phyloP scores from a whole-genome alignment of 148 eudicot genomes.

The Chenopodium formosanum region DNA sequence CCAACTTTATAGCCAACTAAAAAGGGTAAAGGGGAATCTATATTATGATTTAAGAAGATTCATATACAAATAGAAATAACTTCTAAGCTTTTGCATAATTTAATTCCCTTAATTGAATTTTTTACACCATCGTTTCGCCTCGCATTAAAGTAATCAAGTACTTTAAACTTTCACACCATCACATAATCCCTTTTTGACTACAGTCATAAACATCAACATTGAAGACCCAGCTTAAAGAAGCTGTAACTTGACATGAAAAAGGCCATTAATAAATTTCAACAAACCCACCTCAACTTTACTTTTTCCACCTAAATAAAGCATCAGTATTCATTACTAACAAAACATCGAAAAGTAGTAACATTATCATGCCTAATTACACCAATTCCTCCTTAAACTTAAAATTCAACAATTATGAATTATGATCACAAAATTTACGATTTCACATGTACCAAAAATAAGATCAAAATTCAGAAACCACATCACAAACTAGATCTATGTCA shows the following conservation, averaged over 20 bases:
- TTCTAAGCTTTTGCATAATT: neutral
- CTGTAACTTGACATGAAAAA: neutral
- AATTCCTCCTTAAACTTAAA: neutral
- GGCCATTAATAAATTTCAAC: neutral
- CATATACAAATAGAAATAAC: neutral
- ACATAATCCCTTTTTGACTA: slow-evolving; percentile 1
- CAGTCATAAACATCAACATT: neutral
- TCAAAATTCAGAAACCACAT: neutral
- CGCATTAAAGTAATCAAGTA: neutral
- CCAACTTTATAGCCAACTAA: neutral
- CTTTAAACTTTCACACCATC: neutral
- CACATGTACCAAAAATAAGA: neutral
- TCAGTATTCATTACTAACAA: neutral
- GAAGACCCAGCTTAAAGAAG: neutral
- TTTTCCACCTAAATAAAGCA: neutral
- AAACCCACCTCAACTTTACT: neutral
- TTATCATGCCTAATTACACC: neutral
- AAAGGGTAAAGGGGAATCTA: neutral
- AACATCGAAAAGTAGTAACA: neutral
- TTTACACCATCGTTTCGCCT: neutral
- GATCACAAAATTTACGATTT: neutral
- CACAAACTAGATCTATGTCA: slow-evolving; percentile 11
- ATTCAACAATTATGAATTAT: neutral
- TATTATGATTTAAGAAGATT: neutral
- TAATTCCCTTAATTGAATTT: neutral